Evolutionary conservation across 73 alveolate species (phyloP).

Genomic region (Tetrahymena borealis): DNA sequence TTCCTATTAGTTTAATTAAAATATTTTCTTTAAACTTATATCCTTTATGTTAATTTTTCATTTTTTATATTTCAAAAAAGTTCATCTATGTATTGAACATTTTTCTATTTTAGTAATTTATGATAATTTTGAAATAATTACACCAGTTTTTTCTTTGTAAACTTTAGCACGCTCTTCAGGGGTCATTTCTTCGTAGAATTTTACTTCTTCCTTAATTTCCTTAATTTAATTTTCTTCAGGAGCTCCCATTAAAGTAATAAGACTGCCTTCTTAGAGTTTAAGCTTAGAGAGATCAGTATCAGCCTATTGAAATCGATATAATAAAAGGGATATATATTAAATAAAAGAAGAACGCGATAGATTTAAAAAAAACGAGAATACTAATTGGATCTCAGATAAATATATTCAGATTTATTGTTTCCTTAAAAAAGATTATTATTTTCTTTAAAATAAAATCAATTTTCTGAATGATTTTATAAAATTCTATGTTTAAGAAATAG

Average conservation of each 20-base stretch:
- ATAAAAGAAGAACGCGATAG: neutral
- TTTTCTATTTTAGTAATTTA: neutral
- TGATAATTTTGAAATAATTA: conserved; percentile 1
- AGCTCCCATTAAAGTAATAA: conserved; percentile 89
- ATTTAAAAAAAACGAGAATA: neutral
- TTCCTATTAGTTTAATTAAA: neutral
- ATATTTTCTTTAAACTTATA: neutral
- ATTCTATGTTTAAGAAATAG: too few species aligned
- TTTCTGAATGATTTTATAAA: conserved; percentile 8
- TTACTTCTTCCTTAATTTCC: conserved; percentile 51
- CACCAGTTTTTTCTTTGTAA: conserved; percentile 90
- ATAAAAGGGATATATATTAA: neutral
- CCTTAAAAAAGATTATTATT: too few species aligned
- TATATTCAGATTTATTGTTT: too few species aligned
- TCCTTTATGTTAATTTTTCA: neutral
- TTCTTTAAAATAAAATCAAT: too few species aligned
- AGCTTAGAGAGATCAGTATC: conserved; percentile 36
- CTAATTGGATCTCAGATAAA: neutral
- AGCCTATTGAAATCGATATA: conserved; percentile 42
- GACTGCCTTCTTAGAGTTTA: conserved; percentile 49
- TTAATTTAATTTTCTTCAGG: conserved; percentile 68
- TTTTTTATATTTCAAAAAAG: too few species aligned
- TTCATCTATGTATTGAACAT: too few species aligned
- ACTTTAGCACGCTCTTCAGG: conserved; percentile 84
- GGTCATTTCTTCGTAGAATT: conserved; percentile 90